Evolutionary conservation across 2,329 filamentous ascomycete species (phyloP).

Genomic region (Monilinia fructicola): DNA sequence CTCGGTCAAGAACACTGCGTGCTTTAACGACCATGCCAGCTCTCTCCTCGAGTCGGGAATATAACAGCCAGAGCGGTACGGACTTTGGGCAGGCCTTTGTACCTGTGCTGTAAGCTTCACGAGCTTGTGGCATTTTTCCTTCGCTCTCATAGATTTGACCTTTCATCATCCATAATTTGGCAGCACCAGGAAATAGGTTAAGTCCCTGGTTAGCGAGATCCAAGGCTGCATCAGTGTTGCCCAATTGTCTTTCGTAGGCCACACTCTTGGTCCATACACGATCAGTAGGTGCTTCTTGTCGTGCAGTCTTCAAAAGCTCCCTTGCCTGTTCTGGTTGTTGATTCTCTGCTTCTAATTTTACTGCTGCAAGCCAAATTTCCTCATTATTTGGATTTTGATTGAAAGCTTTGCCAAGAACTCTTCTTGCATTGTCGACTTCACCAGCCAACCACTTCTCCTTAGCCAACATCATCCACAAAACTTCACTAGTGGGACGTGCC

Average conservation of each 20-base stretch:
- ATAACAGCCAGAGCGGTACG: conserved; percentile 85
- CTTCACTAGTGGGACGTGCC: conserved; percentile 85
- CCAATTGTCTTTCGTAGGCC: conserved; percentile 84
- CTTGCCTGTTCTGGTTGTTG: conserved; percentile 78
- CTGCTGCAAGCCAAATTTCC: conserved; percentile 94
- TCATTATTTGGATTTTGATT: conserved; percentile 95
- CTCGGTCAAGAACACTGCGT: conserved; percentile 88
- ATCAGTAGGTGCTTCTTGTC: conserved; percentile 88
- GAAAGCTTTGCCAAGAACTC: conserved; percentile 85
- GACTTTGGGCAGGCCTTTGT: conserved; percentile 84
- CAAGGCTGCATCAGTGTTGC: conserved; percentile 75
- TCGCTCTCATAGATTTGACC: conserved; percentile 93
- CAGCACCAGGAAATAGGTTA: conserved; percentile 77
- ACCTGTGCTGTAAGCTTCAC: conserved; percentile 85
- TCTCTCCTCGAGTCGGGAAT: conserved; percentile 82
- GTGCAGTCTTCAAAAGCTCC: conserved; percentile 76
- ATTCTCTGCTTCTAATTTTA: conserved; percentile 93
- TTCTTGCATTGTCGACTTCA: conserved; percentile 80
- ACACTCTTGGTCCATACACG: conserved; percentile 97
- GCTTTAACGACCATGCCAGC: conserved; percentile 85
- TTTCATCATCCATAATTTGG: conserved; percentile 98
- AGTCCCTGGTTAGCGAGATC: conserved; percentile 85
- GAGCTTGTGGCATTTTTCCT: conserved; percentile 75
- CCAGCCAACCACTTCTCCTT: conserved; percentile 92
- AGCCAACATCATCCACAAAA: conserved; percentile 93